Evolutionary conservation across 805 yeast species (phyloP).

Genomic region (Brettanomyces sp.): DNA sequence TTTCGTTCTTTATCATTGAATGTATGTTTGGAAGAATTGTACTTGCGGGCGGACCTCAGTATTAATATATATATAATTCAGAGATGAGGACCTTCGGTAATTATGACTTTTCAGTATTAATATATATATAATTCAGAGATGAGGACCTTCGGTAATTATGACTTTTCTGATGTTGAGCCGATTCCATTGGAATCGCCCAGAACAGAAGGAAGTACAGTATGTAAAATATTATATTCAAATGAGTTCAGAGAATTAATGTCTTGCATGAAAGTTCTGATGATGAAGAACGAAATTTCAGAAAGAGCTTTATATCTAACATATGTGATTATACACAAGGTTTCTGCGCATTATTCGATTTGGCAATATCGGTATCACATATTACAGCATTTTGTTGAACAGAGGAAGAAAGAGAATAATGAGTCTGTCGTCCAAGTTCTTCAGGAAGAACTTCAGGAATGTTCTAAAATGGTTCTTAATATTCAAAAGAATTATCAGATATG

Average conservation of each 20-base stretch:
- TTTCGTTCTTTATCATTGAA: no score
- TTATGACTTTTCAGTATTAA: constrained; percentile 6
- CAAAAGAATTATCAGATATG: constrained; percentile 96
- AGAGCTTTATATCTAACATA: constrained; percentile 65
- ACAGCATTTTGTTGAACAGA: constrained; percentile 20
- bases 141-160: constrained; percentile 1
- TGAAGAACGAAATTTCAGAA: constrained; percentile 49
- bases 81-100: neutral
- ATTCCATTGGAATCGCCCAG: constrained; percentile 7
- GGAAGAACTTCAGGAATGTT: constrained; percentile 73
- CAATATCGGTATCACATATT: constrained; percentile 52
- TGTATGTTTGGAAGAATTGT: no score
- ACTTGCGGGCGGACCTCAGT: no score
- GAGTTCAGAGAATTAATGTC: constrained; percentile 62
- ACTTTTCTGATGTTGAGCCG: constrained; percentile 9
- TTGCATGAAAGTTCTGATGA: constrained; percentile 49
- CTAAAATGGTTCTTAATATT: constrained; percentile 59
- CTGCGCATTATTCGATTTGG: constrained; percentile 94
- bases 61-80: no score
- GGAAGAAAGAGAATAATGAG: neutral
- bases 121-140: no score
- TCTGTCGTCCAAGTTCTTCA: constrained; percentile 14
- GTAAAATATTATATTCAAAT: constrained; percentile 62
- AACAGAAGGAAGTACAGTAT: constrained; percentile 23
- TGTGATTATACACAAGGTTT: constrained; percentile 53